These are phyloP conservation scores for Butyriboletus regius DNA, from an alignment of 1,284 basidiomycete species.

Conservation along the genomic window DNA sequence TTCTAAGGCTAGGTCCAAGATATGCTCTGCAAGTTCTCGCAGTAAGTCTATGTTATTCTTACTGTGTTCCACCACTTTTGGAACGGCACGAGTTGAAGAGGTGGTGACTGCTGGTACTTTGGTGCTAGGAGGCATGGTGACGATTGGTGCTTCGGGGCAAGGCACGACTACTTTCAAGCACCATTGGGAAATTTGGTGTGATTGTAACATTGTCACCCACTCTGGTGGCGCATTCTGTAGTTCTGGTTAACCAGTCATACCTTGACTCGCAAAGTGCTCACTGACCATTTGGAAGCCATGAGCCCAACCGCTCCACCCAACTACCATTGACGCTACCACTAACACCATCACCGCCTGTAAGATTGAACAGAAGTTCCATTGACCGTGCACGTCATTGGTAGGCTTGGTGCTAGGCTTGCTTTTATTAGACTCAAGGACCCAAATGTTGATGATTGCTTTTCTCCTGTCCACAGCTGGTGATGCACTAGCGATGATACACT, in stretches of 20 bases:
- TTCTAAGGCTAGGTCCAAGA: not conserved
- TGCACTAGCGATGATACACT: not conserved
- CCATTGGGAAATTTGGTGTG: not conserved
- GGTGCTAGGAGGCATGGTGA: not conserved
- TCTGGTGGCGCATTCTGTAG: no score
- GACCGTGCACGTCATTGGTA: not conserved
- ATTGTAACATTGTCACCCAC: not conserved
- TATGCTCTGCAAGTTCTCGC: not conserved
- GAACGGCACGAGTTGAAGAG: no score
- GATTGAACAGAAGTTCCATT: not conserved
- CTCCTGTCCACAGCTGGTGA: not conserved
- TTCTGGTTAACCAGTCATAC: no score
- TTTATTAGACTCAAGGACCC: not conserved
- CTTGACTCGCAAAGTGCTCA: no score
- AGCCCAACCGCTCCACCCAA: not conserved
- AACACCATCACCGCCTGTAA: not conserved
- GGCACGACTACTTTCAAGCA: not conserved
- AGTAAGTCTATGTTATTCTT: not conserved
- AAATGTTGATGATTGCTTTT: not conserved
- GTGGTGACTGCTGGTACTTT: not conserved
- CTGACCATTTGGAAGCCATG: no score
- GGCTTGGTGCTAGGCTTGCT: not conserved
- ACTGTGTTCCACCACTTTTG: no score
- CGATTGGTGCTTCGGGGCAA: not conserved
- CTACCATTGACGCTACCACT: not conserved